A percentile compares a stretch with the other conserved stretches of the same genome.
These are phyloP conservation scores for Fusarium anthophilum DNA, from an alignment of 2,329 filamentous ascomycete species.

Conservation along the genomic window DNA sequence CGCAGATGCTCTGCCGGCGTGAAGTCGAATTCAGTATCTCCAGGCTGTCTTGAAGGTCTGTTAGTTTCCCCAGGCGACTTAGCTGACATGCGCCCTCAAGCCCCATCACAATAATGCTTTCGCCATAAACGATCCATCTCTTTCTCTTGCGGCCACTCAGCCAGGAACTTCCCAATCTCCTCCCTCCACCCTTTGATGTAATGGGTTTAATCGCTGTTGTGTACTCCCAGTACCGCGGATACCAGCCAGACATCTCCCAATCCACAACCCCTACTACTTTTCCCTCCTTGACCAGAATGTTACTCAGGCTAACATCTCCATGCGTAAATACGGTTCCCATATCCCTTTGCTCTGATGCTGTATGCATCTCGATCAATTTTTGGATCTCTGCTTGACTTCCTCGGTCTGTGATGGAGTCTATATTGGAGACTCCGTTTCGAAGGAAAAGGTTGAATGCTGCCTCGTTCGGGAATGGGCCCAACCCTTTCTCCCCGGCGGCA, in stretches of 20 bases:
- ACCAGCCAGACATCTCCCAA: background rate
- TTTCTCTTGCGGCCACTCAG: background rate
- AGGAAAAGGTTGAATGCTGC: background rate
- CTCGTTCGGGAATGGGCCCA: background rate
- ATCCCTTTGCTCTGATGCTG: background rate
- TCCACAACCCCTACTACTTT: background rate
- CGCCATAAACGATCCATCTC: background rate
- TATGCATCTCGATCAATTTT: background rate
- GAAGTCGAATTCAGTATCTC: background rate
- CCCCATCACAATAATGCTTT: background rate
- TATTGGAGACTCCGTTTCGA: background rate
- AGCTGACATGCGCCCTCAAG: background rate
- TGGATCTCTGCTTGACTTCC: background rate
- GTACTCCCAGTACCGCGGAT: background rate
- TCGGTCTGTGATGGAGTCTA: background rate
- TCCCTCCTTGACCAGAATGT: background rate
- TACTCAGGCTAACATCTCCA: background rate
- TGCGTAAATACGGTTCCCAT: background rate
- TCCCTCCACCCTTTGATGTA: background rate
- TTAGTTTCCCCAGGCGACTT: background rate
- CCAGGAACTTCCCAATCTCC: background rate
- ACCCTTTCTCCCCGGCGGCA: background rate
- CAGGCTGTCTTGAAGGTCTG: background rate
- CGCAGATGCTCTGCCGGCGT: background rate
- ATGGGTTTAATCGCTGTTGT: background rate